Evolutionary conservation across 805 yeast genomes (phyloP).

Genomic region (Candida quercuum): DNA sequence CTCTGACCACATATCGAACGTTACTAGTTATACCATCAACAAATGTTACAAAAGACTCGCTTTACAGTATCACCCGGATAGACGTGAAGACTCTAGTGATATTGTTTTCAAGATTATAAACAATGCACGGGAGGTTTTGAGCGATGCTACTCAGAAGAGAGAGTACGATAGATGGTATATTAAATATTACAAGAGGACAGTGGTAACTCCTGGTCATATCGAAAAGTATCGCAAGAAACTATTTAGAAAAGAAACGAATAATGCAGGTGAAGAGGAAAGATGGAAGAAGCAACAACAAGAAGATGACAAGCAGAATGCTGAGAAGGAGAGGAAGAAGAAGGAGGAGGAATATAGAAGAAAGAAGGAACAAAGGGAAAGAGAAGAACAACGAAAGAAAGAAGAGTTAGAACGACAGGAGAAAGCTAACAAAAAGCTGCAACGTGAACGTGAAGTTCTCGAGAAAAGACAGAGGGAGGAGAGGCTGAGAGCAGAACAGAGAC

Average conservation of each 20-base stretch:
- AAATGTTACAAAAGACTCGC: conserved; percentile 73
- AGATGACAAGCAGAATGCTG: conserved; percentile 1
- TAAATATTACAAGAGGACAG: conserved; percentile 5
- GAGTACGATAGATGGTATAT: conserved; percentile 17
- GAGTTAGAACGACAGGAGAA: conserved; percentile 4
- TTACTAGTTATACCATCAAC: conserved; percentile 47
- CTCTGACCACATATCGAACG: conserved; percentile 37
- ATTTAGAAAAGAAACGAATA: conserved; percentile 2
- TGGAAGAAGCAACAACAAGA: conserved; percentile 4
- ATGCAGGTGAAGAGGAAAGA: not conserved
- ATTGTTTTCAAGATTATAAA: conserved; percentile 14
- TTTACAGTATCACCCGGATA: conserved; percentile 71
- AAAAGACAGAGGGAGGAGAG: conserved; percentile 11
- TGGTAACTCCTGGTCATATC: conserved; percentile 3
- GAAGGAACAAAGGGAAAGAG: not conserved
- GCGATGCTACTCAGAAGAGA: not conserved
- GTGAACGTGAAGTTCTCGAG: conserved; percentile 20
- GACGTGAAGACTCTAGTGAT: conserved; percentile 36
- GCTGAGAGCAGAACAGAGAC: conserved; percentile 1
- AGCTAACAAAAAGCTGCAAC: conserved; percentile 2
- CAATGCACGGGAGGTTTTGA: conserved; percentile 12
- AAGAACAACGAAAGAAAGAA: not conserved
- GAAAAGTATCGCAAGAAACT: conserved; percentile 2
- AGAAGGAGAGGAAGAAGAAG: conserved; percentile 3
- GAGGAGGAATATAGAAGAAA: conserved; percentile 2